These are phyloP conservation scores for Mycena albidolilacea DNA, from an alignment of 768 basidiomycete species.

Conservation along the genomic window DNA sequence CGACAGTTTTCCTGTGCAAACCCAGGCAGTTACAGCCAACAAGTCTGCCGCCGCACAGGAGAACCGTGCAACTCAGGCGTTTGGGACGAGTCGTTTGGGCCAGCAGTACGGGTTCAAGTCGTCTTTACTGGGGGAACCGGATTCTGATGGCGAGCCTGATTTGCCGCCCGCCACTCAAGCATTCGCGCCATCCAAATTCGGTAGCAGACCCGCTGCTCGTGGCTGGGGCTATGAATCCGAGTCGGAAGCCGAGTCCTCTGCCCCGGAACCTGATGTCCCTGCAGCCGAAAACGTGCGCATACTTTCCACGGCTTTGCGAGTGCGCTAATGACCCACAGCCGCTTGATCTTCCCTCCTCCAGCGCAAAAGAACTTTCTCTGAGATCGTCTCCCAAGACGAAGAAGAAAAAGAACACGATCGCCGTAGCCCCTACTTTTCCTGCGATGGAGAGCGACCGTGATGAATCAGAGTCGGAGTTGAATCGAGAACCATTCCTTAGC, in stretches of 20 bases:
- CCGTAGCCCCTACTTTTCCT: slow-evolving; percentile 23
- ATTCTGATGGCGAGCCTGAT: slow-evolving; percentile 35
- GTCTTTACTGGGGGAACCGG: slow-evolving; percentile 29
- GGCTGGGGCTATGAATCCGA: slow-evolving; percentile 39
- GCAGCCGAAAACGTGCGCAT: slow-evolving; percentile 29
- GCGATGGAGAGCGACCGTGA: slow-evolving; percentile 29
- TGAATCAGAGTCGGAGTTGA: slow-evolving; percentile 42
- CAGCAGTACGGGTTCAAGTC: slow-evolving; percentile 36
- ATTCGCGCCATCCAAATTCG: slow-evolving; percentile 53
- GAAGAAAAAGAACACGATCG: slow-evolving; percentile 30
- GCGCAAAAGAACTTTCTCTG: slow-evolving; percentile 49
- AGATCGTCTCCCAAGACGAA: slow-evolving; percentile 38
- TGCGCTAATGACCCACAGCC: slow-evolving; percentile 55
- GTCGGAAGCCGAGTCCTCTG: slow-evolving; percentile 30
- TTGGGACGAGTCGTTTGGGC: slow-evolving; percentile 56
- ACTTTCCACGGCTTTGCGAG: slow-evolving; percentile 4
- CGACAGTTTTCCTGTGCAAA: slow-evolving; percentile 31
- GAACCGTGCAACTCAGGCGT: slow-evolving; percentile 55
- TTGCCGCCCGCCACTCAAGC: slow-evolving; percentile 45
- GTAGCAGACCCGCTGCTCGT: slow-evolving; percentile 18
- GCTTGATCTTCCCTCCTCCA: slow-evolving; percentile 36
- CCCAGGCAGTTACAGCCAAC: slow-evolving; percentile 34
- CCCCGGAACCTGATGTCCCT: background rate
- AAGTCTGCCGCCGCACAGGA: slow-evolving; percentile 20
- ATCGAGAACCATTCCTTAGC: slow-evolving; percentile 7